Conservation (phyloP, 2,329 filamentous ascomycete genomes). For the Fusarium bulbicola region DNA sequence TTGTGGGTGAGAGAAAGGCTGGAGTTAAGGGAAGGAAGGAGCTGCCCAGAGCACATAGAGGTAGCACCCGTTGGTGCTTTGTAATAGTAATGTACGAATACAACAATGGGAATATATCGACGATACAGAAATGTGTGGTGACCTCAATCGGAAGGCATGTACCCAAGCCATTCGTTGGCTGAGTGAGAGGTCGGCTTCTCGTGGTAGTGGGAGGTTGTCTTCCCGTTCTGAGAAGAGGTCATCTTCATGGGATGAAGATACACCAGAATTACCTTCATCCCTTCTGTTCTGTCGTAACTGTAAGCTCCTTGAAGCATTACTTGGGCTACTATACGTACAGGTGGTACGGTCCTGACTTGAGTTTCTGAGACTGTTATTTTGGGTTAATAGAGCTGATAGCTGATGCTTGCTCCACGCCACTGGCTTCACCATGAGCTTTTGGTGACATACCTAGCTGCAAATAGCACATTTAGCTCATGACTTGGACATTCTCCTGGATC, state of each 20-base stretch:
- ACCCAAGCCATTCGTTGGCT: neutral
- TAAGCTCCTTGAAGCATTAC: neutral
- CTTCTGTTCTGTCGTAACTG: fast-evolving
- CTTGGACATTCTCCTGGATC: fast-evolving
- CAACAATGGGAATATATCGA: no score
- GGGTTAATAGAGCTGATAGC: neutral
- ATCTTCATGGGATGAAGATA: neutral
- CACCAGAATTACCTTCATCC: neutral
- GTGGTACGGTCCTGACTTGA: neutral
- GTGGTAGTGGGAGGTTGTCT: no score
- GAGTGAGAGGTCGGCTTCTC: neutral
- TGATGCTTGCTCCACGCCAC: fast-evolving
- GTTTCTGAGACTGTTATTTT: neutral
- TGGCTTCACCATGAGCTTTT: fast-evolving
- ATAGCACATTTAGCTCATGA: neutral
- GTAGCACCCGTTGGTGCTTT: neutral
- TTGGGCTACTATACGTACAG: neutral
- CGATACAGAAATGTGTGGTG: neutral
- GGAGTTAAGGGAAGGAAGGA: neutral
- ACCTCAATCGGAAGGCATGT: neutral
- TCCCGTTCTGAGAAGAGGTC: no score
- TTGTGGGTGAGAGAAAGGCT: neutral
- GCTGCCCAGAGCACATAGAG: neutral
- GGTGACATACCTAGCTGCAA: neutral
- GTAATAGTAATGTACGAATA: neutral